These are phyloP conservation scores for Tylopilus intermedius DNA, from an alignment of 768 basidiomycete species.

Conservation along the genomic window DNA sequence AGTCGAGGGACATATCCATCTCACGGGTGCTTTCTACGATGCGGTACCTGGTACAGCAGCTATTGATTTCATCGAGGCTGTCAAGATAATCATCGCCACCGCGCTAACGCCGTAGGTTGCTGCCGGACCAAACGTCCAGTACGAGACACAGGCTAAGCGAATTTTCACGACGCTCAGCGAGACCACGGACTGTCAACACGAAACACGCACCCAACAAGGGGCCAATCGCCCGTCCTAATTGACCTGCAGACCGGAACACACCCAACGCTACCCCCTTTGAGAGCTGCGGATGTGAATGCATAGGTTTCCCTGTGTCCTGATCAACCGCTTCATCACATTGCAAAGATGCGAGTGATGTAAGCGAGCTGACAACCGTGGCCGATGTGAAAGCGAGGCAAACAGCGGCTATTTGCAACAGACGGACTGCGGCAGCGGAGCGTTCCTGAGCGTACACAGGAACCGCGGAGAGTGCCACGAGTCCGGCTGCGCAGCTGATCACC, in stretches of 20 bases:
- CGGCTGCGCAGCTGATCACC: constrained; percentile 64
- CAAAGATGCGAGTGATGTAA: constrained; percentile 86
- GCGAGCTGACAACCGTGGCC: constrained; percentile 90
- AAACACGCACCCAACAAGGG: constrained; percentile 71
- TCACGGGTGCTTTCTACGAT: constrained; percentile 12
- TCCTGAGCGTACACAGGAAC: constrained; percentile 54
- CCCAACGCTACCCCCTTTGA: constrained; percentile 84
- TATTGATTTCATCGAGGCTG: constrained; percentile 51
- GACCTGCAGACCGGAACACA: constrained; percentile 85
- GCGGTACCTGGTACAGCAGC: constrained; percentile 15
- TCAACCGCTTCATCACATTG: constrained; percentile 79
- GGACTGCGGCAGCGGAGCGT: constrained; percentile 42
- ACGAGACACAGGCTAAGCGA: constrained; percentile 69
- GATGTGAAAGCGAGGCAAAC: constrained; percentile 89
- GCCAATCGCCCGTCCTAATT: constrained; percentile 89
- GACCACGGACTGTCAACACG: neutral
- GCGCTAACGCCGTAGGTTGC: constrained; percentile 66
- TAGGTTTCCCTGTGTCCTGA: constrained; percentile 50
- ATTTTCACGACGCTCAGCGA: constrained; percentile 8
- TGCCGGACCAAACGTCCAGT: constrained; percentile 85
- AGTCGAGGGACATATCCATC: neutral
- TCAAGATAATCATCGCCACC: constrained; percentile 58
- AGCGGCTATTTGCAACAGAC: constrained; percentile 63
- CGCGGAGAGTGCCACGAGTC: constrained; percentile 64
- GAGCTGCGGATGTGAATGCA: constrained; percentile 57